Evolutionary conservation across 139 green algal species (phyloP), one percentile per base, ranked within the genome.

Genomic region (Picochlorum sp.): DNA sequence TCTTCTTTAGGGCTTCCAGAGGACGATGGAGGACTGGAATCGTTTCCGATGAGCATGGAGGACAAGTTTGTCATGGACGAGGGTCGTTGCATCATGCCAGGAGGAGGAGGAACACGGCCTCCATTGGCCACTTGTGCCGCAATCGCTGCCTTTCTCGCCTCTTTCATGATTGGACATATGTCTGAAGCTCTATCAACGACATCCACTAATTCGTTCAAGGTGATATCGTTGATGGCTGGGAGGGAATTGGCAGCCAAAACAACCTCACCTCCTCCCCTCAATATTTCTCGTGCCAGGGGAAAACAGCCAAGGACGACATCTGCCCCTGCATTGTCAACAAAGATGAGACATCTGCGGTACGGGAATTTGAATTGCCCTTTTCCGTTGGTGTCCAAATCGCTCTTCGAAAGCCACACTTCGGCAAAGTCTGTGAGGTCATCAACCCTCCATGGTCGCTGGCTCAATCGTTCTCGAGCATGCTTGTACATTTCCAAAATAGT

Each of bases 161-260:
- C 75, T 49, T 72, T 66, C 24, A 91, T 79, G 52, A 80, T 72
- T 30, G 70, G 70, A 69, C 86, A 94, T 41, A 80, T 26, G 38
- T 79, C 52, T 1, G 73, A 69, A 23, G 77, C 81, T 7, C 67
- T 67, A 6, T 69, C 63, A 37, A 93, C 47, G 23, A 86, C 50
- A 18, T 52, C n/a, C 7, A 67, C 24, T 38, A 99, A 77, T 79
- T 99, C 94, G 0, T 71, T 7, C 0, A 73, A 83, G 4, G 94
- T 99, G 77, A 98, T 86, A 76, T 99, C 94, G 63, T 99, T 99
- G 77, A 99, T 96, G 31, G 94, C 94, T 3, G 94, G 94, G 49
- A 88, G 77, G 11, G 72, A 80, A 73, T 98, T 98, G 57, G 86
- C 92, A 9, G 89, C 86, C 65, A 98, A 59, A n/a, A 97, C 83